Base-by-base conservation (phyloP, 2,329 filamentous ascomycete genomes). In the Botrytis cinerea region DNA sequence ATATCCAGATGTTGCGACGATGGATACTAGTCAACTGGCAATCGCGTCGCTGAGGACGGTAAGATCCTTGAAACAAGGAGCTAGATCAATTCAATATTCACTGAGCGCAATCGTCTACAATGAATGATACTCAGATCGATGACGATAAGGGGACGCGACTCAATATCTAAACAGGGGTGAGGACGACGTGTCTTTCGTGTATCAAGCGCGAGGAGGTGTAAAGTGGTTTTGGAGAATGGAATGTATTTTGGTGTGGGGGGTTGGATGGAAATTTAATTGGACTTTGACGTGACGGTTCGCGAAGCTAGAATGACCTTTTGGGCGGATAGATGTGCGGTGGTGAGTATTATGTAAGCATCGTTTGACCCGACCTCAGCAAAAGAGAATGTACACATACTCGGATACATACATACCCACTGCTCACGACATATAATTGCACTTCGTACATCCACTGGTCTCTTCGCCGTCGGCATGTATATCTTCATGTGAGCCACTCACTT, bases 171-270 rank as follows among this genome's bases (percentile, higher is more conserved):
- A 60, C 68, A 73, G 62, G 73, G 71, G 68, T 64, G 59, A 73
- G 74, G 48, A 69, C 62, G 71, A 74, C 74, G 75, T 78, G 74
- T 77, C 72, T 67, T 75, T 74, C 74, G 77, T 76, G 78, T 77
- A 72, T 74, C 73, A 67, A 70, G 73, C 75, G 76, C 73, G 75
- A 73, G 74, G 72, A 66, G 60, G 59, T 57, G 71, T 75, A 75
- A 77, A 78, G 77, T 78, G 77, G 72, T 77, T 77, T 69, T 57
- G 48, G 48, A 28, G 75, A 73, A 35, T 10, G 5, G 54, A 61
- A 70, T 70, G 68, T 61, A 38, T 48, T 62, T 67, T 61, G 32
- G n/a, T 48, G 64, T 63, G 54, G 66, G 66, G 66, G 72, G 72
- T 46, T 57, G 72, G 20, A 45, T 45, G 57, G 46, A 40, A 68